Evolutionary conservation across 2,329 filamentous ascomycete genomes (phyloP).

Genomic region (Ploettnerulaceae sp.): DNA sequence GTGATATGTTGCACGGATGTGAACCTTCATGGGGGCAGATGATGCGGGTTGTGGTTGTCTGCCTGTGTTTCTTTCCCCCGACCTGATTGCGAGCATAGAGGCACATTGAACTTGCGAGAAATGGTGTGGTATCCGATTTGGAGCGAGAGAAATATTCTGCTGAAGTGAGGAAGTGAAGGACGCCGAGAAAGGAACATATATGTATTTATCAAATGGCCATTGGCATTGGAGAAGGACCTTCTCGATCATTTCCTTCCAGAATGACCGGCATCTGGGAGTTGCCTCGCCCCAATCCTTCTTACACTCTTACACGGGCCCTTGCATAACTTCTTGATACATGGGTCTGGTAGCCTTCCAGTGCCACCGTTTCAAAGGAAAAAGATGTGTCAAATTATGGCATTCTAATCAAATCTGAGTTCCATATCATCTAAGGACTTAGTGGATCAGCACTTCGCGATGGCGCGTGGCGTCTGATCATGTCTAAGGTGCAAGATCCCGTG

Average conservation of each 20-base stretch:
- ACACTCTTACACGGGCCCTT: neutral
- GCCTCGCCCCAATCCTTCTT: neutral
- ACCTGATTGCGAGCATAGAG: neutral
- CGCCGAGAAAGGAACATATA: neutral
- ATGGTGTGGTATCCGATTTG: neutral
- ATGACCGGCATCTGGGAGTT: neutral
- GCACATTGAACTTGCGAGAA: too few species aligned
- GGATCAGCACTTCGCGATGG: neutral
- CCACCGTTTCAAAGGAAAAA: neutral
- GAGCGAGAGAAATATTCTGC: neutral
- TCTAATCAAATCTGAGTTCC: neutral
- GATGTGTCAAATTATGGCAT: neutral
- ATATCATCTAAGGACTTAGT: neutral
- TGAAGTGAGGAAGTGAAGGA: neutral
- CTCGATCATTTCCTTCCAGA: neutral
- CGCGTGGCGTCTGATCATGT: slow-evolving; percentile 1
- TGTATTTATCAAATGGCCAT: too few species aligned
- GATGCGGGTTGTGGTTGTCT: neutral
- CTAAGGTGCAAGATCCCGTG: neutral
- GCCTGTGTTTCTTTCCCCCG: neutral
- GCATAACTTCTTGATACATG: neutral
- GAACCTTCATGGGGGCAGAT: neutral
- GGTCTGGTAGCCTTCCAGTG: neutral
- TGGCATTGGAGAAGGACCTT: too few species aligned
- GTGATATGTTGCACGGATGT: neutral